A percentile compares a stretch with the other conserved stretches of the same genome.
phyloP scores from a whole-genome alignment of 139 green algal species.

The Micromonas pusilla region DNA sequence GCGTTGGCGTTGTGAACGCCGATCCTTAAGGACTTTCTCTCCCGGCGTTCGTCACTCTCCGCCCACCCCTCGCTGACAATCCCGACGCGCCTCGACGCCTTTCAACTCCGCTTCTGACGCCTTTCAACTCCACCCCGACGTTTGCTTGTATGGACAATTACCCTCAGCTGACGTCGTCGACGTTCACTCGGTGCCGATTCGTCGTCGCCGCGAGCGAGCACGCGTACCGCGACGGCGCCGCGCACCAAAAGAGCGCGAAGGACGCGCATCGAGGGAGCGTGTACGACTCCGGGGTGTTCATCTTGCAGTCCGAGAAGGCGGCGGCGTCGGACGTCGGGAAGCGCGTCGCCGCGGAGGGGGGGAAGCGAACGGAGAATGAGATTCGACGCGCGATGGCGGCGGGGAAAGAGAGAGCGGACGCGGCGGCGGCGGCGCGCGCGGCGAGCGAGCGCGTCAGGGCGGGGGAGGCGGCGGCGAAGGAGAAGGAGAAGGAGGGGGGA shows the following conservation, averaged over 20 bases:
- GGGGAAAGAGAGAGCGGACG: not conserved
- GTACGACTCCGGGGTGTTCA: constrained; percentile 28
- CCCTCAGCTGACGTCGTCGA: not conserved
- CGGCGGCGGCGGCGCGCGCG: not conserved
- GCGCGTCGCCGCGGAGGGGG: not conserved
- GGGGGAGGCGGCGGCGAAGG: not conserved
- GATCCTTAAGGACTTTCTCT: no score
- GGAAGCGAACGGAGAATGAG: not conserved
- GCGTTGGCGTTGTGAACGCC: no score
- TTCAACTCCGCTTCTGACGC: no score
- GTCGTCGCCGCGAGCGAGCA: constrained; percentile 23
- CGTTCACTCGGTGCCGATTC: not conserved
- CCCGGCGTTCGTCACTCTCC: no score
- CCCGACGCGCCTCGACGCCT: no score
- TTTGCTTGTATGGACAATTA: no score
- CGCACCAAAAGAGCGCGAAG: constrained; percentile 23
- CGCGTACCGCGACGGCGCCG: constrained; percentile 26
- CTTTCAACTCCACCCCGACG: no score
- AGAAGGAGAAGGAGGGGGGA: not conserved
- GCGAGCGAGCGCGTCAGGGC: not conserved
- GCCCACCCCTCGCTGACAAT: no score
- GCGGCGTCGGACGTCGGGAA: not conserved
- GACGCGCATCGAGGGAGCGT: constrained; percentile 4
- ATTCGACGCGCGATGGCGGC: not conserved
- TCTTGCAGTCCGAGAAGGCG: not conserved